Evolutionary conservation across 257 asterid genomes (phyloP).

Genomic region (Ilex asprella): DNA sequence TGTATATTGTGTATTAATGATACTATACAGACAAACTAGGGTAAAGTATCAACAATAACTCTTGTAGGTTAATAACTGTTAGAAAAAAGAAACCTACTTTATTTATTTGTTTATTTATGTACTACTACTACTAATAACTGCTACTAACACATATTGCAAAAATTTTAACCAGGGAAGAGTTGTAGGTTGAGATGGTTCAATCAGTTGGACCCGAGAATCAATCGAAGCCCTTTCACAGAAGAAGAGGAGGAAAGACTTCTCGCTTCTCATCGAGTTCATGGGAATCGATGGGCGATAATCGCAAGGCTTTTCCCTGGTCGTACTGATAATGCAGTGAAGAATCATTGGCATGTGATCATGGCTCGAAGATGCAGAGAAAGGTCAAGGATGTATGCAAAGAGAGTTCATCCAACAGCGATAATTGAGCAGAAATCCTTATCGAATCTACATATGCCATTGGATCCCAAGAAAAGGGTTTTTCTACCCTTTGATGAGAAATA

Average conservation of each 20-base stretch:
- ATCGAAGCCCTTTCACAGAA: slow-evolving; percentile 72
- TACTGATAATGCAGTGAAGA: slow-evolving; percentile 87
- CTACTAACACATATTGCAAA: neutral
- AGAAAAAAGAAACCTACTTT: too few species aligned
- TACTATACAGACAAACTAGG: too few species aligned
- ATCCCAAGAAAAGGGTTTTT: slow-evolving; percentile 7
- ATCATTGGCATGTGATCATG: slow-evolving; percentile 94
- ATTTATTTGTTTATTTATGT: neutral
- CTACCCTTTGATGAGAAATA: slow-evolving; percentile 23
- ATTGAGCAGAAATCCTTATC: slow-evolving; percentile 16
- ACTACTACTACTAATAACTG: neutral
- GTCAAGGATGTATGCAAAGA: slow-evolving; percentile 40
- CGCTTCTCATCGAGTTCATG: slow-evolving; percentile 68
- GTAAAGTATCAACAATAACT: too few species aligned
- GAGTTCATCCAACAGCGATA: slow-evolving; percentile 16
- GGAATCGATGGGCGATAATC: slow-evolving; percentile 86
- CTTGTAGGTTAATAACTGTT: too few species aligned
- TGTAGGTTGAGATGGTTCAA: slow-evolving; percentile 95
- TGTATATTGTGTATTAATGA: too few species aligned
- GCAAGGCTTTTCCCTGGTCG: slow-evolving; percentile 83
- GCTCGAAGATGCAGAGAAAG: slow-evolving; percentile 67
- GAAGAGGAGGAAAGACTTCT: slow-evolving; percentile 84
- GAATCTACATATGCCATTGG: slow-evolving; percentile 12
- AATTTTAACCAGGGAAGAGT: slow-evolving; percentile 52
- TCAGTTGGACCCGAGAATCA: slow-evolving; percentile 82